Evolutionary conservation across 768 basidiomycete species (phyloP).

Genomic region (Boletus rubescentipes): DNA sequence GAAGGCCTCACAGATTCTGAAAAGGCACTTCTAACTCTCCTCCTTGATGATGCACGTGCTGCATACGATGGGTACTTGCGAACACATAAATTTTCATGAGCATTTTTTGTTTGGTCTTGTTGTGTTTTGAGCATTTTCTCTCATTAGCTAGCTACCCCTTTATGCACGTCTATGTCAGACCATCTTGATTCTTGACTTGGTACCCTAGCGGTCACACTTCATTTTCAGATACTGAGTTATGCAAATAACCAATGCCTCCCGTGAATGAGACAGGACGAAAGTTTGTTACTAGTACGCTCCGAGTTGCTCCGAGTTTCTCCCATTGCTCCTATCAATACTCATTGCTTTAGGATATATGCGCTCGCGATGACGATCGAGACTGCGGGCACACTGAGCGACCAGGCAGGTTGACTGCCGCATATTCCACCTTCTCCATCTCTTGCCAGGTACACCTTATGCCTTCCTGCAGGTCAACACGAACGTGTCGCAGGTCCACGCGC

Average conservation of each 20-base stretch:
- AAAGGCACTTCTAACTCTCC: slow-evolving; percentile 7
- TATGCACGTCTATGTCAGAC: too few relatives aligned
- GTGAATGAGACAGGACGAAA: neutral
- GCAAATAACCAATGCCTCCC: neutral
- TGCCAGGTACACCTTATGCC: neutral
- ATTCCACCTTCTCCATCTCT: neutral
- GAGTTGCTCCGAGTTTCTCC: too few relatives aligned
- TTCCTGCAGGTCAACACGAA: slow-evolving; percentile 19
- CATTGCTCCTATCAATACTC: neutral
- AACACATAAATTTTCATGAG: neutral
- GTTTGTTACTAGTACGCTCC: neutral
- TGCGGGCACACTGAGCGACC: neutral
- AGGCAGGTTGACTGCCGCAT: neutral
- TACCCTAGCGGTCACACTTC: too few relatives aligned
- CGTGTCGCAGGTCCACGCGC: slow-evolving; percentile 18
- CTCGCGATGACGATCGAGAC: neutral
- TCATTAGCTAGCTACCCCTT: neutral
- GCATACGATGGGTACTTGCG: slow-evolving; percentile 13
- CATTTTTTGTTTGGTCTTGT: too few relatives aligned
- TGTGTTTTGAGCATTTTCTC: too few relatives aligned
- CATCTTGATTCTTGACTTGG: too few relatives aligned
- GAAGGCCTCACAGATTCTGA: neutral
- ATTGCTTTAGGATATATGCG: neutral
- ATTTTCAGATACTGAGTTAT: too few relatives aligned
- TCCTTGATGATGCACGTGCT: slow-evolving; percentile 17